Evolutionary conservation across 2,329 filamentous ascomycete species (phyloP).

Genomic region (Penicillium brasilianum): DNA sequence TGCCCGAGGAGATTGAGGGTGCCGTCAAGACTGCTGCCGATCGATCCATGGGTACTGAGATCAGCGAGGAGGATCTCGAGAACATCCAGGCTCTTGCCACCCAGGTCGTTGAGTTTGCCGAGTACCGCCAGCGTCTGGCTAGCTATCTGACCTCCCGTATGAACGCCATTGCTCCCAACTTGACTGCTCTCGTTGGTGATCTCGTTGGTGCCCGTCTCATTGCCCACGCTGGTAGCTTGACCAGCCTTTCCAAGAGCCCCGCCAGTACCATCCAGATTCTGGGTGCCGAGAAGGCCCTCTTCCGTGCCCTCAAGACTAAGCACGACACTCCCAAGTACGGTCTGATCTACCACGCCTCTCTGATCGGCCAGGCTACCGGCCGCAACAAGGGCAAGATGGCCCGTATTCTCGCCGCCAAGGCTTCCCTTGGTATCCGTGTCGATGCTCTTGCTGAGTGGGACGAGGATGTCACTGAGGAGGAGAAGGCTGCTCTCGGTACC

Average conservation of each 20-base stretch:
- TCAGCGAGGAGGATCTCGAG: constrained; percentile 86
- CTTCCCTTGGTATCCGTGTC: constrained; percentile 88
- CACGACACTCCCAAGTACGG: constrained; percentile 99
- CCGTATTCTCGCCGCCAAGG: constrained; percentile 91
- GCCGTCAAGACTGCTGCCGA: constrained; percentile 94
- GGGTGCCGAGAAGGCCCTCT: constrained; percentile 97
- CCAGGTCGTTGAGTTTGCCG: constrained; percentile 89
- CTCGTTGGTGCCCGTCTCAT: constrained; percentile 94
- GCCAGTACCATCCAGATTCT: constrained; percentile 97
- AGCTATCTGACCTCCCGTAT: constrained; percentile 91
- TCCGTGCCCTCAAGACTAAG: constrained; percentile 98
- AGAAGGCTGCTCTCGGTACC: constrained; percentile 80
- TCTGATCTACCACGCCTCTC: constrained; percentile 87
- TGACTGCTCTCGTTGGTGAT: constrained; percentile 90
- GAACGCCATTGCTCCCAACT: constrained; percentile 94
- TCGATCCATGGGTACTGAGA: constrained; percentile 98
- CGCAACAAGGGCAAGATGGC: constrained; percentile 99
- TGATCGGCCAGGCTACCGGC: constrained; percentile 95
- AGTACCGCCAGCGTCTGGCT: constrained; percentile 86
- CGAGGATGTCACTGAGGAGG: constrained; percentile 82
- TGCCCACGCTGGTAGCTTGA: constrained; percentile 89
- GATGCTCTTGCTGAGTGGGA: constrained; percentile 85
- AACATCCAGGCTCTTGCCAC: constrained; percentile 92
- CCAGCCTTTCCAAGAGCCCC: constrained; percentile 93
- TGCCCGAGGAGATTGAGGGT: constrained; percentile 92